These are phyloP conservation scores for Phyllosticta paracitricarpa DNA, from an alignment of 2,329 filamentous ascomycete genomes.

Conservation along the genomic window DNA sequence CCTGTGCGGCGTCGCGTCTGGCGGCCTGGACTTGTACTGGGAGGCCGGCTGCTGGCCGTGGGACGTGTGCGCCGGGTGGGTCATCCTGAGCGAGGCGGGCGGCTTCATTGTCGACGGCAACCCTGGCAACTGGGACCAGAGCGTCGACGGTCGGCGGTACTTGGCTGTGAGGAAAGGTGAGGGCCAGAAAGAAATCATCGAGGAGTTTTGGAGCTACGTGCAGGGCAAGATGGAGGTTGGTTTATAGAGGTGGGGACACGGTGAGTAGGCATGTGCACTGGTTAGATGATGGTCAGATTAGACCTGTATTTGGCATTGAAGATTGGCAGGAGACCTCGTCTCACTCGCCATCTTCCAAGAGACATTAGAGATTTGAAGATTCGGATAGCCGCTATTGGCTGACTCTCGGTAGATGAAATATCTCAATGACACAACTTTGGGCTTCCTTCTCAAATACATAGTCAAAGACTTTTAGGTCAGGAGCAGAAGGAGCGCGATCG, in stretches of 20 bases:
- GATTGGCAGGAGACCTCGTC: neutral
- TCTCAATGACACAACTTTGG: neutral
- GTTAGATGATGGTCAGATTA: neutral
- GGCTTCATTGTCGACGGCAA: conserved; percentile 65
- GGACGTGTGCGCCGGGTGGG: conserved; percentile 78
- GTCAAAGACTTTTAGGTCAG: too few species aligned
- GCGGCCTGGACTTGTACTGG: conserved; percentile 67
- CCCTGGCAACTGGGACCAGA: conserved; percentile 56
- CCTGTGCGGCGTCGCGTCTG: conserved; percentile 60
- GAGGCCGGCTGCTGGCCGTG: conserved; percentile 78
- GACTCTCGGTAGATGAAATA: neutral
- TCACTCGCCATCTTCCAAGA: neutral
- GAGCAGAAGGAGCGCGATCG: too few species aligned
- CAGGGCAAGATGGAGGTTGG: conserved; percentile 37
- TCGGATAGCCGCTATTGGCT: neutral
- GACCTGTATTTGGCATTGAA: neutral
- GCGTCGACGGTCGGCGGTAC: conserved; percentile 48
- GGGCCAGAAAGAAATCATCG: conserved; percentile 36
- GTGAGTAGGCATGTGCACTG: neutral
- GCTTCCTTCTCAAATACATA: too few species aligned
- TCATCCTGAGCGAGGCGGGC: conserved; percentile 63
- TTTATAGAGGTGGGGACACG: neutral
- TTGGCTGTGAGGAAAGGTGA: conserved; percentile 37
- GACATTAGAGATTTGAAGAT: neutral
- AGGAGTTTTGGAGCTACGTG: conserved; percentile 40